phyloP scores from a whole-genome alignment of 805 yeast genomes.

The Candida ovalis region DNA sequence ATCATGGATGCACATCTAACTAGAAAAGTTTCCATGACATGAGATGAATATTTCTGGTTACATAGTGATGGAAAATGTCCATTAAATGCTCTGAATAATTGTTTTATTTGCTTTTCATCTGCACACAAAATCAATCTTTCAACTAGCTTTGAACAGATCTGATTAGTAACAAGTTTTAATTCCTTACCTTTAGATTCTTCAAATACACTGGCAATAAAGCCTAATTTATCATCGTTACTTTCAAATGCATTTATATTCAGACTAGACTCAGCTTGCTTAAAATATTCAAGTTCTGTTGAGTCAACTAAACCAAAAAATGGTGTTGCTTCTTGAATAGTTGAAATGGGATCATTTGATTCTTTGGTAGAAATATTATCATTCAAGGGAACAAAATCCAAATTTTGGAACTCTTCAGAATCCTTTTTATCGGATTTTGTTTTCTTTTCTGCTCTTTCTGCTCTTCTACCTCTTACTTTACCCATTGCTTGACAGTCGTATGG shows the following conservation, averaged over 20 bases:
- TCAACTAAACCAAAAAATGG: slow-evolving; percentile 87
- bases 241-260: slow-evolving; percentile 78
- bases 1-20: slow-evolving; percentile 70
- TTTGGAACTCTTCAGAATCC: neutral
- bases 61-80: slow-evolving; percentile 77
- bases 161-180: slow-evolving; percentile 87
- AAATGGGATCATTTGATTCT: slow-evolving; percentile 2
- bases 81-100: slow-evolving; percentile 59
- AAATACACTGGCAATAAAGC: slow-evolving; percentile 72
- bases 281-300: slow-evolving; percentile 80
- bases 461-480: slow-evolving; percentile 35
- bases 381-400: neutral
- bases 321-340: slow-evolving; percentile 16
- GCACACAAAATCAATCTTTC: slow-evolving; percentile 78
- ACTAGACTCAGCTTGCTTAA: slow-evolving; percentile 88
- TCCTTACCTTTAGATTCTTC: slow-evolving; percentile 89
- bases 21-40: slow-evolving; percentile 82
- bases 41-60: slow-evolving; percentile 89
- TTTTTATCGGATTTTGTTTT: neutral
- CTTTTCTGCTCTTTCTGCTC: slow-evolving; percentile 15
- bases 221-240: slow-evolving; percentile 62
- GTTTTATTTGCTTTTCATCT: slow-evolving; percentile 59
- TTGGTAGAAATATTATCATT: neutral
- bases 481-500: slow-evolving; percentile 4
- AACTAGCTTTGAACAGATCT: slow-evolving; percentile 88